phyloP scores from a whole-genome alignment of 768 basidiomycete genomes.

The Piloderma croceum region DNA sequence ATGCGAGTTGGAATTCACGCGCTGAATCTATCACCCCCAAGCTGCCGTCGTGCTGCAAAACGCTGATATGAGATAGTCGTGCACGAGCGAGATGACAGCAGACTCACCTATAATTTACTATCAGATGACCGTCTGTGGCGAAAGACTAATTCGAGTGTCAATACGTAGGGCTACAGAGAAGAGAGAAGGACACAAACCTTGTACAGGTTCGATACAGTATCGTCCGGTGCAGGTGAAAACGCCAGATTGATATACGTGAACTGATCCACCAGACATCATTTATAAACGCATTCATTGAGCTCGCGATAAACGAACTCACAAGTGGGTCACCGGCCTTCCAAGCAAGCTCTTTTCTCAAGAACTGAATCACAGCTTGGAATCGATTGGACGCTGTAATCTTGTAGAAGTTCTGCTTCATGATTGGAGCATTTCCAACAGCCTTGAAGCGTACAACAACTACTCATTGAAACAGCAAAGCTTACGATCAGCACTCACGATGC shows the following conservation, averaged over 20 bases:
- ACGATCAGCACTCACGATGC: no score
- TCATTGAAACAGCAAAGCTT: no score
- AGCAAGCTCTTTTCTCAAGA: constrained; percentile 81
- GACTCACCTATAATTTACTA: constrained; percentile 68
- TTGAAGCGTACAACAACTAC: constrained; percentile 95
- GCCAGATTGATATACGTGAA: constrained; percentile 77
- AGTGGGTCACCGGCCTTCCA: constrained; percentile 84
- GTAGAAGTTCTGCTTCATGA: constrained; percentile 99
- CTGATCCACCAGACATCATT: constrained; percentile 32
- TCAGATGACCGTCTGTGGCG: constrained; percentile 56
- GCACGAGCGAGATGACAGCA: constrained; percentile 5
- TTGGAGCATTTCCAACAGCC: constrained; percentile 94
- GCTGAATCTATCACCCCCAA: constrained; percentile 51
- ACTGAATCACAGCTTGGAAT: constrained; percentile 93
- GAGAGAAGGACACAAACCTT: constrained; percentile 39
- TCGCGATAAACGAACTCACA: constrained; percentile 49
- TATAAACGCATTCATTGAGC: no score
- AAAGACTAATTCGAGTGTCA: constrained; percentile 38
- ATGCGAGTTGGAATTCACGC: no score
- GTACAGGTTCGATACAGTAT: constrained; percentile 65
- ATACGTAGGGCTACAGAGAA: neutral
- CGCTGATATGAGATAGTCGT: constrained; percentile 1
- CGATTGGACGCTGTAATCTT: constrained; percentile 92
- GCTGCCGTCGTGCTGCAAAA: constrained; percentile 49
- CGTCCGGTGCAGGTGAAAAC: constrained; percentile 73